Base-by-base conservation (phyloP, 257 asterid species). In the Solanum pennellii region DNA sequence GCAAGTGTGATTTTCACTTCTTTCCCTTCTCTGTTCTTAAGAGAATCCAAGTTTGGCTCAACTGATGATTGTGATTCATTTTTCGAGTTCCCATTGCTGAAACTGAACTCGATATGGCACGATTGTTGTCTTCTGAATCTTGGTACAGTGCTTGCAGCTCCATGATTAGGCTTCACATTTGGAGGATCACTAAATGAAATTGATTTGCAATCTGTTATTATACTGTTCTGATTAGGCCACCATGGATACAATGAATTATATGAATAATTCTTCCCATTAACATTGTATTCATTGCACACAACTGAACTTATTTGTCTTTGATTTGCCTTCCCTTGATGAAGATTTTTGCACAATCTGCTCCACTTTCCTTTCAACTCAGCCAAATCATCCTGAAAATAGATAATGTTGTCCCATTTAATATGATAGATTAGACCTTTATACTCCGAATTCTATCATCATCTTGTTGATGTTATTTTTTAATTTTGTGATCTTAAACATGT, bases 51-150 rank as follows among this genome's bases (percentile, higher is more conserved):
- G 76, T 91, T 93, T 37, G 94, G 94, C 25, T 87, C 91, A 2
- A 62, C 72, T 20, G 92, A 21, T 45, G 82, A 77, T 52, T 52
- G 62, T 77, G 74, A 23, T 88, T 88, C 42, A 82, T 77, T 7
- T 35, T 90, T 93, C 20, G 93, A 60, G 59, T 66, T 74, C 5
- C 83, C 94, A 66, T 90, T 86, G 93, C 92, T 89, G 89, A 93
- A 94, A 86, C 92, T 92, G 92, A 94, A 95, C 52, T 95, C 95
- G 10, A 93, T 94, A 72, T 94, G 96, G 93, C 98, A 95, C 7
- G 98, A 92, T 25, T 94, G 93, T 89, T 94, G 97, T 86, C 95
- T 91, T 86, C 96, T 88, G 93, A 95, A 95, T 27, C 95, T 91
- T 45, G 98, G 96, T 84, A 92, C 89, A 27, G 94, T 68, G 66